Base-by-base conservation (phyloP, 225 moss, liverwort and hornwort species). In the Bryum argenteum region DNA sequence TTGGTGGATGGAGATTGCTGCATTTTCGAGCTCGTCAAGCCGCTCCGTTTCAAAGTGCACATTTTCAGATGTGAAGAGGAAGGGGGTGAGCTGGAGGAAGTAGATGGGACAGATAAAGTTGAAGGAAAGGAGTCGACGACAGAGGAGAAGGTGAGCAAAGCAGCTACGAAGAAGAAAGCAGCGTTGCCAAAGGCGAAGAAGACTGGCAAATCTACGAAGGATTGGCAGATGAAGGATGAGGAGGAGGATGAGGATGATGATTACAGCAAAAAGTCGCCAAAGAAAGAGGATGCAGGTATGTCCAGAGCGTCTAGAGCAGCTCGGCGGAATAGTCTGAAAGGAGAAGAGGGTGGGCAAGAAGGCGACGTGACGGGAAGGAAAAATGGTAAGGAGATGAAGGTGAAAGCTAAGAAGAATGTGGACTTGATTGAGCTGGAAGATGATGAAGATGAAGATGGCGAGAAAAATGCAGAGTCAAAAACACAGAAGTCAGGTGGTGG, bases 281-380 rank as follows among this genome's bases (percentile, higher is more conserved):
- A 47, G 59, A 43, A 66, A 61, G 61, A 22, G 43, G 50, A 15
- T 58, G 59, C 73, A 59, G 65, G 41, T 62, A 19, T 61, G 14
- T 68, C 78, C 18, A 71, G 80, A 67, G 63, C 58, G 19, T 67
- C 78, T 14, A 71, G 80, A 67, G 63, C 64, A 17, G 63, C 77
- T 16, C 64, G 72, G 37, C 69, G 64, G 63, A 81, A 76, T 51
- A 58, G 40, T 39, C 57, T 69, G 8, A 53, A 62, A 43, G 52
- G 18, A 15, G 80, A 76, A 48, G 68, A 72, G 7, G 58, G 64
- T 51, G 76, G 41, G 40, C 61, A 48, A 1, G 59, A 48, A 40
- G 37, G 54, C 39, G 17, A 26, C 26, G 21, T 20, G 11, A 53
- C 23, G 19, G 37, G 16, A 51, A 60, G 39, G 55, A 63, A 52